Evolutionary conservation across 1,284 basidiomycete genomes (phyloP).

Genomic region (Ceratobasidium sp.): DNA sequence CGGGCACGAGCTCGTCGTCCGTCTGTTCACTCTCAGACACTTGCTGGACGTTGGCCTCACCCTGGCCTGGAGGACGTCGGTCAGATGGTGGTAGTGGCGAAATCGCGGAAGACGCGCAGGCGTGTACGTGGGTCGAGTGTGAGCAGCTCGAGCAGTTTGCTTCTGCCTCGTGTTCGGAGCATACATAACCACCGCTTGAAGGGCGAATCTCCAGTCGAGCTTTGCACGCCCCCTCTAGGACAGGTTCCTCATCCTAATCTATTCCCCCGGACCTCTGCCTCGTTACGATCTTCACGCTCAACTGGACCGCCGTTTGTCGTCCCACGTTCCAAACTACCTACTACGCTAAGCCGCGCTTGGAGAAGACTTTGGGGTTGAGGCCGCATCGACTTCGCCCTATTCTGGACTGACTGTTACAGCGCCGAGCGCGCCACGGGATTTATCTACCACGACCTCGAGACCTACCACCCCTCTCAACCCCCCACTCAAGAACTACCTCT

Average conservation of each 20-base stretch:
- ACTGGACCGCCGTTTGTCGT: slow-evolving; percentile 14
- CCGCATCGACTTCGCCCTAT: slow-evolving; percentile 6
- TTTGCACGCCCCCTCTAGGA: slow-evolving; percentile 33
- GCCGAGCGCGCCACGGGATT: slow-evolving; percentile 24
- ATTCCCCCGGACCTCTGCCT: slow-evolving; percentile 15
- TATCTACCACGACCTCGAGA: slow-evolving; percentile 17
- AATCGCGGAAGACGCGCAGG: slow-evolving; percentile 6
- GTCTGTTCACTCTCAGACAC: slow-evolving; percentile 19
- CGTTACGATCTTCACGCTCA: slow-evolving; percentile 11
- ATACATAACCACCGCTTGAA: slow-evolving; percentile 22
- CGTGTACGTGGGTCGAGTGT: slow-evolving; percentile 4
- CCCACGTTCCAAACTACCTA: slow-evolving; percentile 31
- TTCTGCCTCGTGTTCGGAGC: slow-evolving; percentile 26
- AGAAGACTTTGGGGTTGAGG: slow-evolving; percentile 14
- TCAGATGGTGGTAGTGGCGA: neutral
- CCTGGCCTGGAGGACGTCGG: slow-evolving; percentile 20
- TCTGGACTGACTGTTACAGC: slow-evolving; percentile 27
- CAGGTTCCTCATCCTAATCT: slow-evolving; percentile 38
- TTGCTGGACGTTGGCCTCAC: slow-evolving; percentile 19
- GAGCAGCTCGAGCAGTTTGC: neutral
- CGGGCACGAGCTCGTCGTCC: slow-evolving; percentile 14
- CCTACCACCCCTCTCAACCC: neutral
- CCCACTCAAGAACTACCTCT: neutral
- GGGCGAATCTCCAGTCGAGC: slow-evolving; percentile 6
- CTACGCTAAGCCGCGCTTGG: slow-evolving; percentile 32